Percentiles rank a stretch among this genome's conserved stretches.
Conservation (phyloP, 257 asterid genomes). For the Przewalskia tangutica region DNA sequence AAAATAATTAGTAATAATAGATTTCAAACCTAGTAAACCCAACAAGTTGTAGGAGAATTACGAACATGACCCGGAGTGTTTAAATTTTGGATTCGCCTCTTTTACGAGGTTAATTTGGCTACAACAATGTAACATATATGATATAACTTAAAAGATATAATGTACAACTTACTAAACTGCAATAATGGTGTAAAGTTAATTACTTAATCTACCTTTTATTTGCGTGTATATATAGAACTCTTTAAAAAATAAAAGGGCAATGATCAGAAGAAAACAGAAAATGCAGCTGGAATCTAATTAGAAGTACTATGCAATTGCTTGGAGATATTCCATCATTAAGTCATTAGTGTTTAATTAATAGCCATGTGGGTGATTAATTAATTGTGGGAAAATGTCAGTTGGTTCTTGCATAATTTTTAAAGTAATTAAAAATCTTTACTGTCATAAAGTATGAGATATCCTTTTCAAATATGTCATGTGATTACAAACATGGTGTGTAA, state of each 20-base stretch:
- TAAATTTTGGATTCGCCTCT: not conserved
- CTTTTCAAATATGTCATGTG: not conserved
- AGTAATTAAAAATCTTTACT: not conserved
- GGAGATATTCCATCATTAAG: not conserved
- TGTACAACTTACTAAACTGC: not conserved
- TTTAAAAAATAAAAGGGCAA: not conserved
- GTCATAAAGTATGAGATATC: not conserved
- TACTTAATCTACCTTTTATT: not conserved
- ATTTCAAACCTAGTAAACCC: not conserved
- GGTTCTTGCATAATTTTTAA: not conserved
- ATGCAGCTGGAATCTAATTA: not conserved
- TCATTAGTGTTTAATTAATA: not conserved
- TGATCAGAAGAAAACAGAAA: not conserved
- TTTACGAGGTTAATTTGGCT: not conserved
- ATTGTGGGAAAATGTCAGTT: not conserved
- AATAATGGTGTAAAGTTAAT: not conserved
- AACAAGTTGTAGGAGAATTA: not conserved
- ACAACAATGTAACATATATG: not conserved
- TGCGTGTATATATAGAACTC: not conserved
- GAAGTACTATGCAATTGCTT: not conserved
- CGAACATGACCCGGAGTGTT: not conserved
- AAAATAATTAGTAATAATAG: not conserved
- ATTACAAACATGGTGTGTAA: not conserved
- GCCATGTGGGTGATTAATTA: not conserved
- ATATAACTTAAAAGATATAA: no score